A percentile compares a stretch with the other conserved stretches of the same genome.
Conservation (phyloP, 2,329 filamentous ascomycete species). For the Coniosporium tulheliwenetii region DNA sequence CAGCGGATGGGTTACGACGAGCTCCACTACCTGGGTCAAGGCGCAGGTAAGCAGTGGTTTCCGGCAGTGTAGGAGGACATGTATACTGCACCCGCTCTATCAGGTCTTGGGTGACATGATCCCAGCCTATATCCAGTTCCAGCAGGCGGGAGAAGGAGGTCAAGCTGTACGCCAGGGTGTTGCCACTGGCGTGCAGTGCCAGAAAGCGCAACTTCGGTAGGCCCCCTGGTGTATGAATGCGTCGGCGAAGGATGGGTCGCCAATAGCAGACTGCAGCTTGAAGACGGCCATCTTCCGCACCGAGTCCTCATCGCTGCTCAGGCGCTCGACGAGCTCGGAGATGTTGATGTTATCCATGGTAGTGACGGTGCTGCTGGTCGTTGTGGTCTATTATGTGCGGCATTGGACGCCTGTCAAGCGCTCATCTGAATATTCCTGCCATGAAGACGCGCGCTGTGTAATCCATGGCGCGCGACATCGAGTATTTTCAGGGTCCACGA, state of each 20-base stretch:
- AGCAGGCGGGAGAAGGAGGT: constrained; percentile 76
- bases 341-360: constrained; percentile 40
- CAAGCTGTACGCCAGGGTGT: constrained; percentile 88
- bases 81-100: constrained; percentile 41
- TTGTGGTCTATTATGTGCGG: no score
- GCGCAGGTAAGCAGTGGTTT: no score
- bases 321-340: constrained; percentile 40
- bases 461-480: no score
- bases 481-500: no score
- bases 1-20: constrained; percentile 86
- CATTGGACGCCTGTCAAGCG: no score
- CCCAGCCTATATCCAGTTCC: constrained; percentile 97
- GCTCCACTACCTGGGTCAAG: constrained; percentile 55
- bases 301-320: constrained; percentile 61
- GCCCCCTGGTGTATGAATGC: constrained; percentile 87
- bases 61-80: not conserved
- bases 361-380: no score
- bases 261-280: constrained; percentile 89
- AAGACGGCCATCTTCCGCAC: constrained; percentile 98
- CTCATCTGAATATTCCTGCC: no score
- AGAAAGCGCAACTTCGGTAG: constrained; percentile 67
- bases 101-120: constrained; percentile 62
- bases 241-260: constrained; percentile 91
- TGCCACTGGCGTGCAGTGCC: constrained; percentile 73
- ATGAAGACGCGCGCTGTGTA: no score